Conservation (phyloP, 176 grass and related monocot genomes). For the Saccharum officinarum region DNA sequence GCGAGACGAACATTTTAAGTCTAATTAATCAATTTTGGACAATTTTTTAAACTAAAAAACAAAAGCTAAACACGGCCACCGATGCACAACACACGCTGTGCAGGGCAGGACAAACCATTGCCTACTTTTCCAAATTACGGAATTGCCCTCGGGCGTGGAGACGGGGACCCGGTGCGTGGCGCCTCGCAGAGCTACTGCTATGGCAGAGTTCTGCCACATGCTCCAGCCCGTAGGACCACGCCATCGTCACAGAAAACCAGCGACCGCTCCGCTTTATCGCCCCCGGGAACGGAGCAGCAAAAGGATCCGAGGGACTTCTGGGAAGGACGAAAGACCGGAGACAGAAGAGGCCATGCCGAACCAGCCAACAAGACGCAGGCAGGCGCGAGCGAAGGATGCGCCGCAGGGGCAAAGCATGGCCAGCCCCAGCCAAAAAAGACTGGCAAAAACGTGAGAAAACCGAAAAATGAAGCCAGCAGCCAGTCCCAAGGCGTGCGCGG, state of each 20-base stretch:
- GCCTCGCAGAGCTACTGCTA: too few species aligned
- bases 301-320: not conserved
- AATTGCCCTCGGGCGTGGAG: not conserved
- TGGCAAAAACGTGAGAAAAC: too few species aligned
- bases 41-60: too few species aligned
- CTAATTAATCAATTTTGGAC: too few species aligned
- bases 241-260: slow-evolving; percentile 6
- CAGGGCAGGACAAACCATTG: not conserved
- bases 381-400: not conserved
- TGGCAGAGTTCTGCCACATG: not conserved
- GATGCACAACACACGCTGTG: not conserved
- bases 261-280: not conserved
- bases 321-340: not conserved
- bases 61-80: too few species aligned
- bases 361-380: slow-evolving; percentile 1
- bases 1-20: too few species aligned
- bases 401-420: too few species aligned
- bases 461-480: not conserved
- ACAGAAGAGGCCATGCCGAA: not conserved
- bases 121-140: not conserved
- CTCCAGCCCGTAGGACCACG: not conserved
- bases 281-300: not conserved
- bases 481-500: not conserved
- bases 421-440: too few species aligned
- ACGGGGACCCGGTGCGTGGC: not conserved